Conservation (phyloP, 768 basidiomycete genomes). For the Xanthoconium purpureum region DNA sequence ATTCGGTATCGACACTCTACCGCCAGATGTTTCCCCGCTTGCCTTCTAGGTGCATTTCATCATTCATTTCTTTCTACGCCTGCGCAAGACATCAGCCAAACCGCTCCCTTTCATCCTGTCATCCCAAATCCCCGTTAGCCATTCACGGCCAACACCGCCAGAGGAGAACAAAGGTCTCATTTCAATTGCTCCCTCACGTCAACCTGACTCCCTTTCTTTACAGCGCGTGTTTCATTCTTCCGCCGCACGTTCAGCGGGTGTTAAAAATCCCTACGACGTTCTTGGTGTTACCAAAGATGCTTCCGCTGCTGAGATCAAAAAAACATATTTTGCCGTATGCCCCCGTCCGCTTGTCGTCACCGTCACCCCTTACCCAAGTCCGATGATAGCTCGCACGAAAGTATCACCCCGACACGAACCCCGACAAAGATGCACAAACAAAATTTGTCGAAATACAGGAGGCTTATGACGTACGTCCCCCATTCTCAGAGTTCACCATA, state of each 20-base stretch:
- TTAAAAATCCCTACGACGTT: constrained; percentile 89
- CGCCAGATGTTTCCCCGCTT: constrained; percentile 51
- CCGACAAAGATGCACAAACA: constrained; percentile 84
- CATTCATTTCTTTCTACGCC: constrained; percentile 56
- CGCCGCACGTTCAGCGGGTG: constrained; percentile 42
- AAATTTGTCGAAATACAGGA: constrained; percentile 96
- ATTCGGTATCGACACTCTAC: not conserved
- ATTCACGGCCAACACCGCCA: constrained; percentile 15
- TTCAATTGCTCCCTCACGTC: constrained; percentile 10
- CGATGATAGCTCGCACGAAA: constrained; percentile 86
- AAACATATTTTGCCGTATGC: constrained; percentile 90
- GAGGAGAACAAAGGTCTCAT: constrained; percentile 40
- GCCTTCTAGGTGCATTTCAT: constrained; percentile 45
- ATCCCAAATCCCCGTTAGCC: constrained; percentile 31
- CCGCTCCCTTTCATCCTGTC: constrained; percentile 38
- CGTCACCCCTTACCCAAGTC: constrained; percentile 14
- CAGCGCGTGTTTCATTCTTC: constrained; percentile 81
- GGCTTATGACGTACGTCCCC: constrained; percentile 83
- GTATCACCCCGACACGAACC: constrained; percentile 97
- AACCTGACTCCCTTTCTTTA: constrained; percentile 18
- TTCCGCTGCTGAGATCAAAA: constrained; percentile 88
- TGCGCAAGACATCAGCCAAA: constrained; percentile 42
- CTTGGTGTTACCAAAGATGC: constrained; percentile 87
- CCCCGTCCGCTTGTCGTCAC: constrained; percentile 7
- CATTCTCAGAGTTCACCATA: constrained; percentile 12